Percentiles rank a stretch among this genome's conserved stretches.
Evolutionary conservation across 1,284 basidiomycete genomes (phyloP).

Genomic region (Puccinia hordei): DNA sequence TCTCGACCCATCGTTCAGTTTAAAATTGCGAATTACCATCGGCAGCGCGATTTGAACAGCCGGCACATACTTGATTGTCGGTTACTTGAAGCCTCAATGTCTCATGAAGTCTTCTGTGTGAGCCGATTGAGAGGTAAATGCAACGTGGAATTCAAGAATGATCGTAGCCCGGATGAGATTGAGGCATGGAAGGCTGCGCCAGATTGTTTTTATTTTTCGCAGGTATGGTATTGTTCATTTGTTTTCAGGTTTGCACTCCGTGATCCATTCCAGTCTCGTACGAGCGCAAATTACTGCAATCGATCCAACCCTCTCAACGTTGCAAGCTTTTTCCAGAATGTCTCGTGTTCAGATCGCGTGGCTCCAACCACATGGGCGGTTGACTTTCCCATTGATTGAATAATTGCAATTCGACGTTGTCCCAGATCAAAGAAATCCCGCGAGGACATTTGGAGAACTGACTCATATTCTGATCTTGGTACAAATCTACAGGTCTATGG

Average conservation of each 20-base stretch:
- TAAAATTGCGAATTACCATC: conserved; percentile 48
- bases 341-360: background rate
- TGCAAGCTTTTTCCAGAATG: background rate
- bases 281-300: background rate
- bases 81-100: conserved; percentile 49
- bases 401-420: no score
- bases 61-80: conserved; percentile 51
- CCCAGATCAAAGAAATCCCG: background rate
- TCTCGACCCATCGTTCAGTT: conserved; percentile 36
- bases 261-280: background rate
- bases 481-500: conserved; percentile 47
- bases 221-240: conserved; percentile 28
- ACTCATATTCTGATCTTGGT: background rate
- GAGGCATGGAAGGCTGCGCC: conserved; percentile 45
- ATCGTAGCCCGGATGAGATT: conserved; percentile 44
- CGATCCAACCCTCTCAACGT: background rate
- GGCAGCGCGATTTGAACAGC: conserved; percentile 47
- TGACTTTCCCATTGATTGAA: background rate
- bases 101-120: conserved; percentile 48
- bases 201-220: conserved; percentile 50
- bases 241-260: no score
- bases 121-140: conserved; percentile 51
- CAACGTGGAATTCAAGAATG: conserved; percentile 41
- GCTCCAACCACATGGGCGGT: background rate
- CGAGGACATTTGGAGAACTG: background rate